Conservation (phyloP, 2,329 filamentous ascomycete genomes). For the Sporothrix humicola region DNA sequence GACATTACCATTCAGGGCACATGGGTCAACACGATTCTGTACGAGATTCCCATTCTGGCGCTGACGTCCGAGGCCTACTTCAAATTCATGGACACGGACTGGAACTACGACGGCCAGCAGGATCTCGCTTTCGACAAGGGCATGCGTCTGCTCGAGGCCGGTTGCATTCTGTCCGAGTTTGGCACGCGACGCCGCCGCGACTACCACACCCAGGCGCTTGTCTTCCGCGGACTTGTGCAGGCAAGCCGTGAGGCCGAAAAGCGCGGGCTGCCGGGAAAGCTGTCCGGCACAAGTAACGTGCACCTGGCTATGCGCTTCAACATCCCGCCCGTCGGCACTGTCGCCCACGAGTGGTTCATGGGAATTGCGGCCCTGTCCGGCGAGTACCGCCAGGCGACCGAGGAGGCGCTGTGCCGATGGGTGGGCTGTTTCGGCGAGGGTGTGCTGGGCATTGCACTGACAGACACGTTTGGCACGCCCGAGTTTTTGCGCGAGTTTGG, state of each 20-base stretch:
- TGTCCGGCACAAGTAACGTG: slow-evolving; percentile 93
- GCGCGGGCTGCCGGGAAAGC: slow-evolving; percentile 70
- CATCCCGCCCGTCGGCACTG: slow-evolving; percentile 82
- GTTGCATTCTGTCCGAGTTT: slow-evolving; percentile 92
- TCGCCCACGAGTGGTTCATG: slow-evolving; percentile 99
- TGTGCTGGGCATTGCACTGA: slow-evolving; percentile 85
- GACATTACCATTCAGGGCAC: slow-evolving; percentile 77
- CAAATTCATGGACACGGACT: slow-evolving; percentile 92
- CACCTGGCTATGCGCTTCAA: slow-evolving; percentile 94
- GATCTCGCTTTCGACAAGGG: slow-evolving; percentile 86
- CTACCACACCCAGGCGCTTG: slow-evolving; percentile 92
- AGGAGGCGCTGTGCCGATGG: slow-evolving; percentile 86
- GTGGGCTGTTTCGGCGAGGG: slow-evolving; percentile 86
- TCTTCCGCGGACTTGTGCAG: slow-evolving; percentile 82
- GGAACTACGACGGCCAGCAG: slow-evolving; percentile 86
- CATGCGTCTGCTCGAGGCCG: slow-evolving; percentile 73
- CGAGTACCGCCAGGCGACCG: slow-evolving; percentile 83
- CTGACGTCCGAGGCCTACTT: slow-evolving; percentile 96
- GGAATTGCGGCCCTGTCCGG: slow-evolving; percentile 89
- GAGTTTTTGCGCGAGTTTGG: slow-evolving; percentile 86
- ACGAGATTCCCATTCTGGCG: slow-evolving; percentile 93
- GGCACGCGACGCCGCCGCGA: slow-evolving; percentile 87
- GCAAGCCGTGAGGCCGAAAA: slow-evolving; percentile 74
- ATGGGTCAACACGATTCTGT: slow-evolving; percentile 96
- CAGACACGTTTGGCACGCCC: slow-evolving; percentile 93